Percentiles rank a stretch among this genome's conserved stretches.
phyloP scores from a whole-genome alignment of 768 basidiomycete species.

The Boletus subcaerulescens region DNA sequence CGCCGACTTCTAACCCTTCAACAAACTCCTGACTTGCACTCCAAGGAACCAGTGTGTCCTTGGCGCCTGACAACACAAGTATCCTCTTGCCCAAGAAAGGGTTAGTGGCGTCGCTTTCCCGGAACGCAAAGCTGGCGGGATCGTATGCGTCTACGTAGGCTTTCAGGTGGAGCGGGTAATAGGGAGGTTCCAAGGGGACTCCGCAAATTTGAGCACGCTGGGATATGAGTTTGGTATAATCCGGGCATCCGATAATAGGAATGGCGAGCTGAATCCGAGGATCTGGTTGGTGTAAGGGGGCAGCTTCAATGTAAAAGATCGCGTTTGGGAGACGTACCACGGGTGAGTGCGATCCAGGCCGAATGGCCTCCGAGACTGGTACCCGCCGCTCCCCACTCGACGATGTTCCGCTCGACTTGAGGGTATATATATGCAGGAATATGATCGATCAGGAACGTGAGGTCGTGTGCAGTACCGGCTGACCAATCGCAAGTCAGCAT shows the following conservation, averaged over 20 bases:
- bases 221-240: constrained; percentile 56
- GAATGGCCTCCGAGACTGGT: constrained; percentile 85
- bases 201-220: constrained; percentile 48
- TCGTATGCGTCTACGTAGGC: constrained; percentile 45
- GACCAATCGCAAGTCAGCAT: constrained; percentile 4
- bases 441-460: constrained; percentile 80
- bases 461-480: constrained; percentile 67
- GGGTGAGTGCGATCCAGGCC: constrained; percentile 65
- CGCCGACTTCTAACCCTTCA: constrained; percentile 50
- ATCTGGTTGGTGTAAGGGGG: constrained; percentile 31
- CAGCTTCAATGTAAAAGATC: not conserved
- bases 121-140: constrained; percentile 44
- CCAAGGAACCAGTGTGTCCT: constrained; percentile 69
- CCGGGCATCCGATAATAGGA: constrained; percentile 69
- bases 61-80: constrained; percentile 64
- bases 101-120: constrained; percentile 39
- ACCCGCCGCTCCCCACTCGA: constrained; percentile 70
- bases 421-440: constrained; percentile 76
- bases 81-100: constrained; percentile 72
- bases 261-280: constrained; percentile 44
- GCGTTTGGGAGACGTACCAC: constrained; percentile 31
- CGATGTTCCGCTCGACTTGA: constrained; percentile 52
- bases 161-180: constrained; percentile 55
- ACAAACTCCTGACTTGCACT: constrained; percentile 55
- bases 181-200: constrained; percentile 46